Percentiles rank a stretch among this genome's conserved stretches.
phyloP scores from a whole-genome alignment of 441 rosid genomes.

The Erodium texanum region DNA sequence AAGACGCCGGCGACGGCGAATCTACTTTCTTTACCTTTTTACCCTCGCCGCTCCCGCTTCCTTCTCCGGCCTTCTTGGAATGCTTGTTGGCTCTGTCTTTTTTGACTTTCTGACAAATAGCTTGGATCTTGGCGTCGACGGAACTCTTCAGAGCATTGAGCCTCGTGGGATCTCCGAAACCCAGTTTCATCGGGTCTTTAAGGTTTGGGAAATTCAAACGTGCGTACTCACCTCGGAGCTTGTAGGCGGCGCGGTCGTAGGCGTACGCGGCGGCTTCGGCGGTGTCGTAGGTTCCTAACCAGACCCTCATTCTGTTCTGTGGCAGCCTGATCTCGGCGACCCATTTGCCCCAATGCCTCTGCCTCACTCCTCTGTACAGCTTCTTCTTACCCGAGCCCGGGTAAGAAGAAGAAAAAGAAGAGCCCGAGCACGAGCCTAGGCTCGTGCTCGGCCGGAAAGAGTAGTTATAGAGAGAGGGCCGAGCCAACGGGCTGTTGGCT shows the following conservation, averaged over 20 bases:
- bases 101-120: constrained; percentile 68
- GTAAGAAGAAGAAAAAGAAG: too few relatives aligned
- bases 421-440: too few relatives aligned
- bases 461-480: too few relatives aligned
- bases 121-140: constrained; percentile 79
- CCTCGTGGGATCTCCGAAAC: constrained; percentile 42
- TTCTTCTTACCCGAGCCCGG: constrained; percentile 46
- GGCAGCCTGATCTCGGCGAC: constrained; percentile 74
- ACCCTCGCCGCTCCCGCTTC: too few relatives aligned
- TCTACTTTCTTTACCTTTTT: constrained; percentile 17
- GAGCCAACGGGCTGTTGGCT: constrained; percentile 6
- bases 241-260: constrained; percentile 88
- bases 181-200: constrained; percentile 50
- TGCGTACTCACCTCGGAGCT: constrained; percentile 91
- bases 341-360: constrained; percentile 84
- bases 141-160: constrained; percentile 49
- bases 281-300: constrained; percentile 67
- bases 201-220: constrained; percentile 70
- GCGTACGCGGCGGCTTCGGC: constrained; percentile 74
- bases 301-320: constrained; percentile 63
- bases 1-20: background rate
- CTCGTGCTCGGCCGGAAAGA: too few relatives aligned
- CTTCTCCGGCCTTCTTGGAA: constrained; percentile 26
- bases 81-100: constrained; percentile 52
- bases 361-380: constrained; percentile 81